A percentile compares a stretch with the other conserved stretches of the same genome.
Conservation (phyloP, 1,284 basidiomycete genomes). For the Austroboletus olivaceoglutinosus region DNA sequence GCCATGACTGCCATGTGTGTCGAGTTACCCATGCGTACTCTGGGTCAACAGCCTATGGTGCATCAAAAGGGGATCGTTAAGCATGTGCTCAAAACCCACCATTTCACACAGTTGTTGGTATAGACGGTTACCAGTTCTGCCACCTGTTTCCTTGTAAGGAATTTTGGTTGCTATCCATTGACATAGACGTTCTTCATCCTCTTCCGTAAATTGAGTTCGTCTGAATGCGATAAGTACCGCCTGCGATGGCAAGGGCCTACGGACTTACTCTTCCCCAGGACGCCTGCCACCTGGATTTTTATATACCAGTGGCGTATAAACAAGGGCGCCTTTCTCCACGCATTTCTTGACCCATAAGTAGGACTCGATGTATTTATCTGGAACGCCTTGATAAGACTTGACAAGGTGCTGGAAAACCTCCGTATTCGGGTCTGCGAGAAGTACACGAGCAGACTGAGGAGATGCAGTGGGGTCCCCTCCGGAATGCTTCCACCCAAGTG, state of each 20-base stretch:
- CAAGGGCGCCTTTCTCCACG: slow-evolving; percentile 59
- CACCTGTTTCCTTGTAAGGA: slow-evolving; percentile 74
- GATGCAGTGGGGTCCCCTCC: slow-evolving; percentile 71
- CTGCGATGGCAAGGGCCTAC: not conserved
- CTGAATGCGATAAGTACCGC: slow-evolving; percentile 36
- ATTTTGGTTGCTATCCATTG: slow-evolving; percentile 77
- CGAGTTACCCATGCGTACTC: slow-evolving; percentile 74
- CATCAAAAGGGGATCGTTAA: slow-evolving; percentile 7
- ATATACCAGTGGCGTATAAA: slow-evolving; percentile 70
- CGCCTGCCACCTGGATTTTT: slow-evolving; percentile 78
- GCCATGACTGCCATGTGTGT: slow-evolving; percentile 87
- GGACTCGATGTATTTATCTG: slow-evolving; percentile 72
- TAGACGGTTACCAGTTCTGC: slow-evolving; percentile 74
- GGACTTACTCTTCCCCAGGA: slow-evolving; percentile 72
- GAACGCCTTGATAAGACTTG: slow-evolving; percentile 61
- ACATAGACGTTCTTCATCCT: slow-evolving; percentile 69
- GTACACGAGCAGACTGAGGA: slow-evolving; percentile 63
- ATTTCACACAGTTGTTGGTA: slow-evolving; percentile 63
- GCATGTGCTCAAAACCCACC: slow-evolving; percentile 27
- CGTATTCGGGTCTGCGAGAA: slow-evolving; percentile 73
- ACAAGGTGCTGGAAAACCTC: slow-evolving; percentile 69
- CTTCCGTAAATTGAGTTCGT: slow-evolving; percentile 69
- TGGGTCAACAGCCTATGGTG: slow-evolving; percentile 49
- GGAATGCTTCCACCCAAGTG: slow-evolving; percentile 52
- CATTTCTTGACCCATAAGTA: slow-evolving; percentile 80